Conservation (phyloP, 2,329 filamentous ascomycete species). For the Fusarium tanahbumbuense region DNA sequence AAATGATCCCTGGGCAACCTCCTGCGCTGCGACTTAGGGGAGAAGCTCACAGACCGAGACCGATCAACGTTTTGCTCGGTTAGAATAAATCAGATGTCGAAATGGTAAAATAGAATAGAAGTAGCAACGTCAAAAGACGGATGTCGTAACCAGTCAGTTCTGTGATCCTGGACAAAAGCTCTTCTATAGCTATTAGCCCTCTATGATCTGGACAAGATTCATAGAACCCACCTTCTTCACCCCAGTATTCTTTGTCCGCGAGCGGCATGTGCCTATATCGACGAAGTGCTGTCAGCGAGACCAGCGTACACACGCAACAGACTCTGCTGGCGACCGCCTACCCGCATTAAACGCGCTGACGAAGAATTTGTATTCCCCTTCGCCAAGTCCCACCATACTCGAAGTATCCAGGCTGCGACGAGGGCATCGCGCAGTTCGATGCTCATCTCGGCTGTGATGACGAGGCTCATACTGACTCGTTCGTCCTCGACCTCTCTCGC, state of each 20-base stretch:
- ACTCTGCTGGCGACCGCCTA: slow-evolving; percentile 13
- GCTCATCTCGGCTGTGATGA: slow-evolving; percentile 49
- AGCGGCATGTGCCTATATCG: slow-evolving; percentile 24
- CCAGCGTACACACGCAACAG: neutral
- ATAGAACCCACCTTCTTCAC: slow-evolving; percentile 5
- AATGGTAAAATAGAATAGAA: neutral
- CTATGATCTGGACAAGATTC: neutral
- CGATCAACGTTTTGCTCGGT: neutral
- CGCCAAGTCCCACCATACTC: slow-evolving; percentile 51
- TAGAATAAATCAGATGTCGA: neutral
- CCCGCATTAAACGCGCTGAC: slow-evolving; percentile 30
- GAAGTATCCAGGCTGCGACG: slow-evolving; percentile 52
- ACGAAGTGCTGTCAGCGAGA: slow-evolving; percentile 19
- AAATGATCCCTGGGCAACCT: neutral
- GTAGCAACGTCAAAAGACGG: neutral
- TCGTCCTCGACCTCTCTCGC: slow-evolving; percentile 49
- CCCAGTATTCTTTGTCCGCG: slow-evolving; percentile 19
- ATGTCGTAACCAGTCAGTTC: neutral
- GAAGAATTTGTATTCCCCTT: slow-evolving; percentile 47
- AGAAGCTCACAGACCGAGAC: neutral
- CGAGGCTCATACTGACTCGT: slow-evolving; percentile 46
- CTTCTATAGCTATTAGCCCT: neutral
- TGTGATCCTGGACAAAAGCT: neutral
- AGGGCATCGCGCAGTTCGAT: slow-evolving; percentile 49
- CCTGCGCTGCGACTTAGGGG: neutral